Conservation (phyloP, 2,329 filamentous ascomycete genomes). For the Hypoxylon sp. region DNA sequence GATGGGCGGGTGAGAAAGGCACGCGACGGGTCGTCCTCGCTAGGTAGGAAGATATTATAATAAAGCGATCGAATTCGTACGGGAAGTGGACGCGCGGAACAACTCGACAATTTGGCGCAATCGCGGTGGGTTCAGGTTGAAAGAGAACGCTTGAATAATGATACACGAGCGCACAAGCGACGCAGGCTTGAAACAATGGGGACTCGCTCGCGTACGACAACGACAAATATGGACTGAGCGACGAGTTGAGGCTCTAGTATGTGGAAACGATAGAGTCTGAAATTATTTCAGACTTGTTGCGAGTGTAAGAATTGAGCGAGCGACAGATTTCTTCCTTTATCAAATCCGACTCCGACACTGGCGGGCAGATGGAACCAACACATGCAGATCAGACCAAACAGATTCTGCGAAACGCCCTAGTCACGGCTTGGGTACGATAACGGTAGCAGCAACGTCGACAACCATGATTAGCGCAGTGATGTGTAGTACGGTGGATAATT, state of each 20-base stretch:
- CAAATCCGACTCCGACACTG: slow-evolving; percentile 5
- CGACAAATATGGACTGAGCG: slow-evolving; percentile 4
- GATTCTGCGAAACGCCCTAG: slow-evolving; percentile 24
- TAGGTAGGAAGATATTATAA: slow-evolving; percentile 4
- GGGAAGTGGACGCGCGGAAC: slow-evolving; percentile 10
- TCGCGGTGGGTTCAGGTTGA: slow-evolving; percentile 9
- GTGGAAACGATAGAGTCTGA: slow-evolving; percentile 7
- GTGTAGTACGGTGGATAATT: slow-evolving; percentile 5
- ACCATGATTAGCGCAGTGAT: slow-evolving; percentile 28
- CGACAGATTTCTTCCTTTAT: background rate
- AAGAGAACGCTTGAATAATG: slow-evolving; percentile 18
- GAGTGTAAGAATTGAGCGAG: slow-evolving; percentile 10
- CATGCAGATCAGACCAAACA: slow-evolving; percentile 14
- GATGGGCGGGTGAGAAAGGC: slow-evolving; percentile 46
- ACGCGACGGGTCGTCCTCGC: slow-evolving; percentile 37
- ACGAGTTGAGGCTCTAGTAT: slow-evolving; percentile 10
- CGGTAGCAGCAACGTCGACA: slow-evolving; percentile 17
- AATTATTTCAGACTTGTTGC: slow-evolving; percentile 1
- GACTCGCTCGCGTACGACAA: slow-evolving; percentile 22
- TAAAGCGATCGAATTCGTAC: slow-evolving; percentile 14
- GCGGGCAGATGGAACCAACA: slow-evolving; percentile 5
- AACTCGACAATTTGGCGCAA: slow-evolving; percentile 15
- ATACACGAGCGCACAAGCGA: slow-evolving; percentile 9
- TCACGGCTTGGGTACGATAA: slow-evolving; percentile 33
- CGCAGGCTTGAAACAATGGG: slow-evolving; percentile 27